Evolutionary conservation across 192 early-diverging fungal genomes (phyloP), one percentile per base, ranked within the genome.

Genomic region (Backusella tarrabulga): DNA sequence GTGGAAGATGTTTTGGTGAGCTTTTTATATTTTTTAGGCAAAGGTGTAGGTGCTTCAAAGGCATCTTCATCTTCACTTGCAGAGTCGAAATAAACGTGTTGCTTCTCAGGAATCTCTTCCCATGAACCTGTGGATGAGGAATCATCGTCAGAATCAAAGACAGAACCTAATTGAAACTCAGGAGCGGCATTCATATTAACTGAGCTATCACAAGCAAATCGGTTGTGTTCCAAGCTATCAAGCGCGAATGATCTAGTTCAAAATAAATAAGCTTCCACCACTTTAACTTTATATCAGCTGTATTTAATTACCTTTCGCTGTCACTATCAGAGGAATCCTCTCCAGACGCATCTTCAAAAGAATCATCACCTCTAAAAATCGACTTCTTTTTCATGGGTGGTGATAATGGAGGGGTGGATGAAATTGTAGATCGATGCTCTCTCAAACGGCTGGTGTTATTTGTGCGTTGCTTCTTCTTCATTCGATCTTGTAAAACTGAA

Each of bases 311-410:
- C 75, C 75, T 70, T 76, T 67, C n/a, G 34, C 29, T 72, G 11
- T 72, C 77, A 34, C 73, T 74, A 35, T 79, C 78, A 46, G 71
- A 73, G 21, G 72, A 69, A 26, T 74, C 71, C 41, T 74, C 73
- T 35, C 50, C 78, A 60, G 73, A 79, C 29, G 78, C 78, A 56
- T 72, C 71, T 50, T 69, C 60, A 72, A 60, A 77, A 19, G 36
- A 40, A 23, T 79, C 72, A 12, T 34, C 66, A 34, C 3, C 12
- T 50, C 63, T 34, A 34, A 72, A 72, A 50, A 50, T 1, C 3
- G 71, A 41, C 40, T 38, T 35, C 34, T 36, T 38, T 36, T 70
- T 70, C 34, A 70, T 40, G 38, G 68, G 34, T 40, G 68, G 35
- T 69, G 21, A 40, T 5, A 69, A 14, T 40, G 19, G 14, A 56